Evolutionary conservation across 352 stramenopile genomes (phyloP), one percentile per base, ranked within the genome.

Genomic region (Phytopythium delawarense): DNA sequence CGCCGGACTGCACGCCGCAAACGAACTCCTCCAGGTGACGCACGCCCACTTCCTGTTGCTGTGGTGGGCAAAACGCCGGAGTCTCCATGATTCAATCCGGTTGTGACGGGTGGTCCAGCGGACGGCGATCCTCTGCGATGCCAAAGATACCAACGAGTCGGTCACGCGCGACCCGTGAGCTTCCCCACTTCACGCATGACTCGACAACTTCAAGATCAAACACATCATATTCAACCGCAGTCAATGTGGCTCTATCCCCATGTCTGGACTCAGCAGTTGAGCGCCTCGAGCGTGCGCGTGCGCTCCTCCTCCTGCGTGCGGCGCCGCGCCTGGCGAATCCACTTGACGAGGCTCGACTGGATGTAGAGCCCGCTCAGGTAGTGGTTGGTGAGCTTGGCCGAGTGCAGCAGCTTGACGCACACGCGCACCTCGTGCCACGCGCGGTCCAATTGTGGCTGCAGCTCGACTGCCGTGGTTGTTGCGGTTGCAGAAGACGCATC

Each of bases 371-470:
- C 75, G 57, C 78, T 87, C 52, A 90, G 71, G 56, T 86, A 88
- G 53, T 87, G 76, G 52, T 90, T 79, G n/a, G 78, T 87, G 67
- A 87, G 71, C 56, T 84, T 86, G 37, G 81, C 81, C 9, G 72
- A 71, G 65, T 90, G 75, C 44, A 90, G 50, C 67, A 87, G 78
- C 70, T 84, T 86, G 65, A 78, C 75, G 56, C 81, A 90, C 20
- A 64, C 70, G 13, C 78, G 79, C 32, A 87, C 73, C 61, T 90
- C 81, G 18, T 78, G 74, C 78, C 81, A 90, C 54, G 77, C 71
- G 6, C 48, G 63, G 59, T 75, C 64, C 25, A 74, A 39, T 16
- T 68, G 71, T 28, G 70, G 64, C 30, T 74, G 70, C 42, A 76
- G 44, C 7, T 59, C 67, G 3, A 20, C 11, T 30, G 23, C 4